These are phyloP conservation scores for Globisporangium camurandrum DNA, from an alignment of 352 stramenopile genomes.

Conservation along the genomic window DNA sequence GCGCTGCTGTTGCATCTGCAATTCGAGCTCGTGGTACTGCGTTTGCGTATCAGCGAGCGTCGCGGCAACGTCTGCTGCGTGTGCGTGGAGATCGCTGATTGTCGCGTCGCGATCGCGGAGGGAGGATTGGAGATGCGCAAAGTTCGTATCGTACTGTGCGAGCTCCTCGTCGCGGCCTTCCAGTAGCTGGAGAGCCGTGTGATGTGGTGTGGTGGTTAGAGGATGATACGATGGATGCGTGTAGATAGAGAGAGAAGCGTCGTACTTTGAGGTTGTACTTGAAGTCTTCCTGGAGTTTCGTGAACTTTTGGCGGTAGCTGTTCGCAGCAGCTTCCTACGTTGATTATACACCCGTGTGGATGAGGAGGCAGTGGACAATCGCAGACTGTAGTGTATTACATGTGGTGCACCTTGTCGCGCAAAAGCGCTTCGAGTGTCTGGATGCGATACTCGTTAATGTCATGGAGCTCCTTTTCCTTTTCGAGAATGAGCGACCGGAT, in stretches of 20 bases:
- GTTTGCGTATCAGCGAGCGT: conserved; percentile 45
- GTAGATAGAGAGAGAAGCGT: background rate
- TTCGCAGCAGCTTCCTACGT: conserved; percentile 29
- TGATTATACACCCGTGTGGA: background rate
- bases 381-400: too few relatives aligned
- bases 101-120: conserved; percentile 69
- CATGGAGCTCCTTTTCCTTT: conserved; percentile 89
- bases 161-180: conserved; percentile 89
- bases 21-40: conserved; percentile 35
- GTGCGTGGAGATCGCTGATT: conserved; percentile 53
- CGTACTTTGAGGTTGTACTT: conserved; percentile 87
- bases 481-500: conserved; percentile 85
- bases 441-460: conserved; percentile 90
- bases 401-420: conserved; percentile 60
- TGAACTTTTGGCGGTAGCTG: conserved; percentile 65
- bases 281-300: conserved; percentile 89
- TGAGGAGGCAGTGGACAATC: conserved; percentile 9
- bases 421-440: conserved; percentile 67
- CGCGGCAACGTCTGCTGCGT: conserved; percentile 40
- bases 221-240: background rate
- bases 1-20: conserved; percentile 59
- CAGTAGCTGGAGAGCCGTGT: conserved; percentile 30
- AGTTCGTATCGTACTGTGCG: conserved; percentile 80
- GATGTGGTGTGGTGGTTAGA: background rate
- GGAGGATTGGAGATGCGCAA: conserved; percentile 65